These are phyloP conservation scores for Microcos paniculata DNA, from an alignment of 345 rosid genomes.

Conservation along the genomic window DNA sequence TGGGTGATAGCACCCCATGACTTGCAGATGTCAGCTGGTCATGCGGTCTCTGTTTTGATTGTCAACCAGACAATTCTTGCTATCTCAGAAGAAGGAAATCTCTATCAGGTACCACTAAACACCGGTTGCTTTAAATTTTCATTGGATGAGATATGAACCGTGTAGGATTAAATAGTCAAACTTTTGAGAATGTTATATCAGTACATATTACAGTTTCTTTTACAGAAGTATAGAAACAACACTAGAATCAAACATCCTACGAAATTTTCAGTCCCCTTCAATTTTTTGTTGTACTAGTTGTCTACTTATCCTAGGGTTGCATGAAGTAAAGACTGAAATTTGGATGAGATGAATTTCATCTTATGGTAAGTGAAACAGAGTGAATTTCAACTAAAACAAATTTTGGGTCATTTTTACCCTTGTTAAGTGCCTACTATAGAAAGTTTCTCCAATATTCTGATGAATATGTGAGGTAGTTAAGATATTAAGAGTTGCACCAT, in stretches of 20 bases:
- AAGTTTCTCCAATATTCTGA: not conserved
- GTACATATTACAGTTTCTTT: not conserved
- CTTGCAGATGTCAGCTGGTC: slow-evolving; percentile 44
- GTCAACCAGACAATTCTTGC: slow-evolving; percentile 69
- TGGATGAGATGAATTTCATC: not conserved
- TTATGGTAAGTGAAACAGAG: not conserved
- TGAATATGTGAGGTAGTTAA: not conserved
- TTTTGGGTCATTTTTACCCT: not conserved
- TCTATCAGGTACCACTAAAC: slow-evolving; percentile 48
- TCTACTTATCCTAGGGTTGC: not conserved
- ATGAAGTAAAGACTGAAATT: not conserved
- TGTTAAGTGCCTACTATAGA: not conserved
- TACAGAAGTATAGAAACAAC: not conserved
- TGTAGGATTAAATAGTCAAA: not conserved
- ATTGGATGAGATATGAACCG: not conserved
- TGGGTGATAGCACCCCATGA: slow-evolving; percentile 75
- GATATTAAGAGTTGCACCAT: not conserved
- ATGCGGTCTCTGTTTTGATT: slow-evolving; percentile 41
- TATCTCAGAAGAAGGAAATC: slow-evolving; percentile 53
- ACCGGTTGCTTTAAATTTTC: not conserved
- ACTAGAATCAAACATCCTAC: not conserved
- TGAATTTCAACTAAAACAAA: not conserved
- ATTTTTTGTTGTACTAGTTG: not conserved
- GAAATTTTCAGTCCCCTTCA: not conserved
- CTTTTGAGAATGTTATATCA: not conserved